Base-by-base conservation (phyloP, 805 yeast genomes). In the Myxozyma monticola region DNA sequence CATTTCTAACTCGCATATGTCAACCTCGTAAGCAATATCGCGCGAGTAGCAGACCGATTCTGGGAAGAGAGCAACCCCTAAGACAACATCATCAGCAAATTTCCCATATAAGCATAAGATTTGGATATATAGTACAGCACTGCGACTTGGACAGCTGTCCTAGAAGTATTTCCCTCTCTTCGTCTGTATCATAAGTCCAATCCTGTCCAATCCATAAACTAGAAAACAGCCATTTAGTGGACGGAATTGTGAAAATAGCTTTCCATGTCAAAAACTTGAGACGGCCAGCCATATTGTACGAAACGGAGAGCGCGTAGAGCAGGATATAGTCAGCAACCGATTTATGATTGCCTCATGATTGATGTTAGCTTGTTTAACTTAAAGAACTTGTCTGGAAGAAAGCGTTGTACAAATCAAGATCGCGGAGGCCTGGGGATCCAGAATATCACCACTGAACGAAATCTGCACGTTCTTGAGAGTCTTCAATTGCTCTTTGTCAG, bases 41-140 rank as follows among this genome's bases (percentile, higher is more conserved):
- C 86, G n/a, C 4, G 48, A 21, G 28, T 30, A 54, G 34, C n/a
- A 28, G 6, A 52, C 28, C 8, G 56, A 96, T 66, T 90, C 97
- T 0, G 97, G 97, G 58, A 89, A 89, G 7, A 86, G 56, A 0
- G 83, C 80, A 0, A 88, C 60, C 87, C 95, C 82, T 57, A 78
- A 76, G 24, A 71, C 25, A 39, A 10, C 9, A 3, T 8, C 6
- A 34, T 10, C 37, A 10, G 4, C 4, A 10, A 7, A 33, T 15
- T 17, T 12, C n/a, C n/a, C n/a, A n/a, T n/a, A n/a, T n/a, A n/a
- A 42, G 29, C 20, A 17, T 10, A 3, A 35, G 7, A n/a, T n/a
- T n/a, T n/a, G n/a, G n/a, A n/a, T n/a, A n/a, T n/a, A n/a, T n/a
- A 39, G 26, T 45, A 49, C 54, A 49, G 30, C 42, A 41, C 24